phyloP scores from a whole-genome alignment of 2,329 filamentous ascomycete genomes.

The Beauveria bassiana region DNA sequence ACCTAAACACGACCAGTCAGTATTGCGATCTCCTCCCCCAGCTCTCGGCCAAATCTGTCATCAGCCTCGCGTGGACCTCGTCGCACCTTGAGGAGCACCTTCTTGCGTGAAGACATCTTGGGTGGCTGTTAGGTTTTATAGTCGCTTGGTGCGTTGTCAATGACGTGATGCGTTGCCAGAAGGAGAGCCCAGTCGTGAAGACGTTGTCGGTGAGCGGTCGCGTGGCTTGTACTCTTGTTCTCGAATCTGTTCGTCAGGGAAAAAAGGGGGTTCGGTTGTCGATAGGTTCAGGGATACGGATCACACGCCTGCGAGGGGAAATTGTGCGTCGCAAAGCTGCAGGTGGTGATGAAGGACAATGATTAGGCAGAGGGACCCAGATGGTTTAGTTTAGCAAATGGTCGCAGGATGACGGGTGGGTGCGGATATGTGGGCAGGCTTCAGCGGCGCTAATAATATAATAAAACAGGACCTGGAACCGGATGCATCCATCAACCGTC shows the following conservation, averaged over 20 bases:
- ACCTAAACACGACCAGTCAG: slow-evolving; percentile 50
- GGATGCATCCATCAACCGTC: neutral
- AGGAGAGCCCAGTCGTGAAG: neutral
- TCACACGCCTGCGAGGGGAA: neutral
- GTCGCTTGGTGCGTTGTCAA: slow-evolving; percentile 6
- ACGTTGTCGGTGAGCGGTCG: neutral
- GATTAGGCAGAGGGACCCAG: neutral
- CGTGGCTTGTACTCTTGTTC: neutral
- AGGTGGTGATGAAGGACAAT: neutral
- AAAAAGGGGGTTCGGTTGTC: neutral
- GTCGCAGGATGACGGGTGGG: slow-evolving; percentile 4
- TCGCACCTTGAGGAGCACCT: slow-evolving; percentile 78
- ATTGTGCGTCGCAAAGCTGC: slow-evolving; percentile 1
- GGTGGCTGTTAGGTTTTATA: slow-evolving; percentile 22
- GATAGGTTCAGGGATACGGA: neutral
- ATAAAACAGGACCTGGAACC: neutral
- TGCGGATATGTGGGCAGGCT: neutral
- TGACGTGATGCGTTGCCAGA: slow-evolving; percentile 10
- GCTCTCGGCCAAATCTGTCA: neutral
- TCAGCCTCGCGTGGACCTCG: slow-evolving; percentile 9
- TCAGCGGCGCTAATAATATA: neutral
- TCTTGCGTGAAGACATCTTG: slow-evolving; percentile 73
- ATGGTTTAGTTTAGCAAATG: neutral
- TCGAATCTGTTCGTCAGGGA: neutral
- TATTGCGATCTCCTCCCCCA: neutral